Evolutionary conservation across 768 basidiomycete species (phyloP).

Genomic region (Ramaria rubella): DNA sequence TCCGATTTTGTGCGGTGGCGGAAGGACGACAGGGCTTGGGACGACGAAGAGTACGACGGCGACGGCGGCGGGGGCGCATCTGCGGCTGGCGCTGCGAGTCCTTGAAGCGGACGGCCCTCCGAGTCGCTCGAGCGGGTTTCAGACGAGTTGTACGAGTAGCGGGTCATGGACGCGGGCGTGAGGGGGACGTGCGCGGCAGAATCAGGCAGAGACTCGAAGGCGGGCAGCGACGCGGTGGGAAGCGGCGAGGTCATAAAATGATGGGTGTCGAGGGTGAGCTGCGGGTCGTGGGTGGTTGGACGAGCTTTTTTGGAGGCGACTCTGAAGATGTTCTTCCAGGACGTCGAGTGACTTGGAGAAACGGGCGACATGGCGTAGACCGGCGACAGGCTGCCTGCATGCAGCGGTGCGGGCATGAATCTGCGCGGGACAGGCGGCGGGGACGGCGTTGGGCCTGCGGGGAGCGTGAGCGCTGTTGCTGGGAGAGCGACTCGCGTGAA

Average conservation of each 20-base stretch:
- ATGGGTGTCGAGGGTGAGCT: constrained; percentile 12
- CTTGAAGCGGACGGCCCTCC: constrained; percentile 14
- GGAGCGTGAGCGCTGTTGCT: neutral
- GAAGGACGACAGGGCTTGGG: constrained; percentile 14
- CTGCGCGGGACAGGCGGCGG: neutral
- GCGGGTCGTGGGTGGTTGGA: neutral
- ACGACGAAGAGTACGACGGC: constrained; percentile 19
- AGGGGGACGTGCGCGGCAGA: constrained; percentile 42
- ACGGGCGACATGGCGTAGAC: constrained; percentile 9
- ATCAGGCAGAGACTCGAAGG: constrained; percentile 6
- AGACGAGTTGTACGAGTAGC: constrained; percentile 75
- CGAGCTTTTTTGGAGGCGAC: constrained; percentile 6
- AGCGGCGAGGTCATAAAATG: constrained; percentile 9
- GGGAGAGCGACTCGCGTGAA: neutral
- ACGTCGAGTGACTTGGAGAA: constrained; percentile 5
- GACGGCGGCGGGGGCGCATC: constrained; percentile 23
- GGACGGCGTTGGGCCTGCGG: neutral
- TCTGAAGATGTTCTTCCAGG: constrained; percentile 12
- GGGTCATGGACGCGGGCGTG: constrained; percentile 51
- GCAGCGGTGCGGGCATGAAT: neutral
- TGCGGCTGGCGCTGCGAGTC: neutral
- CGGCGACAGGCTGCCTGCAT: neutral
- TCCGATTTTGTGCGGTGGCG: constrained; percentile 14
- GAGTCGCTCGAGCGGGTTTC: constrained; percentile 72
- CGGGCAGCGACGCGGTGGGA: neutral